Evolutionary conservation across 2,329 filamentous ascomycete genomes (phyloP), one percentile per base, ranked within the genome.

Genomic region (Paracamarosporium sp.): DNA sequence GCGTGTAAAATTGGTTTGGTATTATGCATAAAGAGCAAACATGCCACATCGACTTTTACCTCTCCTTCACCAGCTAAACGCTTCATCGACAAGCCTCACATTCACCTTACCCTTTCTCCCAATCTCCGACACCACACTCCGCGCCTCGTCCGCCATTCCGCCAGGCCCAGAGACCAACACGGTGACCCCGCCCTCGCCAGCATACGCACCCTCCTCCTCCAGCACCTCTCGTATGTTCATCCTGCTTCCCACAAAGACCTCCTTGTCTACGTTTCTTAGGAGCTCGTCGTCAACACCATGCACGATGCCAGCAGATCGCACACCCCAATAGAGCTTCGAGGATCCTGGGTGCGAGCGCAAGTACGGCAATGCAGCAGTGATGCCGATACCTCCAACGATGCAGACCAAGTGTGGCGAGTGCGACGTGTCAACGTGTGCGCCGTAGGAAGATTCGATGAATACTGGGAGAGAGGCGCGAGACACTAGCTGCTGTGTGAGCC

Each of bases 41-140:
- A 17, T 24, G 2, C 20, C 17, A 2, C 7, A 28, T 27, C 47
- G 11, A 28, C 22, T 9, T n/a, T n/a, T n/a, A n/a, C n/a, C n/a
- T n/a, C n/a, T 17, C 36, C 36, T 20, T 47, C 36, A 61, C 58
- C 58, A 61, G 30, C 58, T 57, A 28, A 61, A 61, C 5, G 50
- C 36, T 38, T 61, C 58, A 35, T 52, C 55, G 13, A 45, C 43
- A 17, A 61, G 41, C 45, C 41, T 47, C 22, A 55, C 51, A 9
- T 50, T 53, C 13, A 50, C 55, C 11, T 27, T 50, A 0, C 52
- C 40, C 35, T 55, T 44, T 35, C 41, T 55, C 15, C 50, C 58
- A 45, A 61, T 53, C 45, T 48, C 41, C 12, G 50, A 40, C 1
- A 61, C 55, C 15, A 50, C 27, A 27, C 30, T 33, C 15, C 58